These are phyloP conservation scores for Colletotrichum shisoi DNA, from an alignment of 2,329 filamentous ascomycete genomes.

Conservation along the genomic window DNA sequence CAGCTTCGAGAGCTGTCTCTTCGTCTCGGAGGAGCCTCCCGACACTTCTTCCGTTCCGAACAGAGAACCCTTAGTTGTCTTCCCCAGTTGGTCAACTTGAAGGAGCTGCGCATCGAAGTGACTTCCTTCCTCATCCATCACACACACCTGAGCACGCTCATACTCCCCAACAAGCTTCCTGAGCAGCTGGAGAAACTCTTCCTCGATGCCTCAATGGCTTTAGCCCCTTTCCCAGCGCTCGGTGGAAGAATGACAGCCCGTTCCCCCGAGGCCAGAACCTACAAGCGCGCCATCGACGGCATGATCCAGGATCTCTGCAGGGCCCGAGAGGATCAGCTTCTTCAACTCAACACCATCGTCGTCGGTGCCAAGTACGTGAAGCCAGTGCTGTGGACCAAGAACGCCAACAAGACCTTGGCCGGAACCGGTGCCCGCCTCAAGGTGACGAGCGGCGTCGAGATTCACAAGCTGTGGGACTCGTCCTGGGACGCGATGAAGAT, in stretches of 20 bases:
- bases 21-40: neutral
- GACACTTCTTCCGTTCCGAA: constrained; percentile 2
- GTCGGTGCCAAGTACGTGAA: constrained; percentile 22
- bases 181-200: constrained; percentile 19
- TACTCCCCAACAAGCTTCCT: constrained; percentile 6
- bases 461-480: neutral
- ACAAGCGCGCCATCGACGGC: constrained; percentile 12
- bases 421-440: constrained; percentile 10
- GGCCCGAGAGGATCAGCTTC: neutral
- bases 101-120: constrained; percentile 27
- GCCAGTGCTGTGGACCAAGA: constrained; percentile 8
- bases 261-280: constrained; percentile 6
- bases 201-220: constrained; percentile 15
- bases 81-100: constrained; percentile 12
- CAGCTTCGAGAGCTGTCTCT: constrained; percentile 12
- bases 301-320: constrained; percentile 12
- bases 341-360: constrained; percentile 11
- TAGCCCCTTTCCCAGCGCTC: neutral
- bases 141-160: neutral
- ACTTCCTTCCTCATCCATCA: constrained; percentile 1
- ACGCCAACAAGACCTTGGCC: constrained; percentile 6
- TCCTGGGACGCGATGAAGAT: constrained; percentile 18
- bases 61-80: constrained; percentile 13
- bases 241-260: neutral
- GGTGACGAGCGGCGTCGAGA: neutral